Evolutionary conservation across 805 yeast genomes (phyloP).

Genomic region (Sporopachydermia lactativora): DNA sequence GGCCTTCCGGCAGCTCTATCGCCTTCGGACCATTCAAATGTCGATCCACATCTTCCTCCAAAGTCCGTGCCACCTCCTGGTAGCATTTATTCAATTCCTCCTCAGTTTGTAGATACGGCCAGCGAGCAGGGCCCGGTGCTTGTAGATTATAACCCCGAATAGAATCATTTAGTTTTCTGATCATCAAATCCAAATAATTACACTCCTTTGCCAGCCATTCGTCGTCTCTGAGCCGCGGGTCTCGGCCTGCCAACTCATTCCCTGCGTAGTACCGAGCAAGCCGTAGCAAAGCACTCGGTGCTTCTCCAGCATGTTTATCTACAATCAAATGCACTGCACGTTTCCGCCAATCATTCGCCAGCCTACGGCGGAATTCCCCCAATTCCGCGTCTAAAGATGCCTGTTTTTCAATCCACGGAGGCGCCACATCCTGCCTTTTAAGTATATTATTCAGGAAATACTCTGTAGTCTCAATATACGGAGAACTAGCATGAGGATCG

Average conservation of each 20-base stretch:
- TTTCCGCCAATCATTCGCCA: conserved; percentile 27
- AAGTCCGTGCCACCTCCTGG: conserved; percentile 17
- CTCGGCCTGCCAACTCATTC: not conserved
- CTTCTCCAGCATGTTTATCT: conserved; percentile 15
- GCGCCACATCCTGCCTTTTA: conserved; percentile 60
- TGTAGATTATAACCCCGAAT: conserved; percentile 47
- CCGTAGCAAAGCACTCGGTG: conserved; percentile 10
- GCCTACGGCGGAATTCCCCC: conserved; percentile 28
- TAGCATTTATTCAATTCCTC: conserved; percentile 30
- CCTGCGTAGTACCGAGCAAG: conserved; percentile 10
- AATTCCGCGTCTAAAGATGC: conserved; percentile 37
- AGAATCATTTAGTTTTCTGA: conserved; percentile 30
- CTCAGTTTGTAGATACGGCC: conserved; percentile 32
- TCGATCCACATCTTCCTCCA: not conserved
- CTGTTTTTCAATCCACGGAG: conserved; percentile 87
- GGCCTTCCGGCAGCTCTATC: not conserved
- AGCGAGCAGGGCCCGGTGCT: conserved; percentile 48
- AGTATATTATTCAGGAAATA: conserved; percentile 70
- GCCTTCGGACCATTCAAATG: not conserved
- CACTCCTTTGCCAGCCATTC: conserved; percentile 26
- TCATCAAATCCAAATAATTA: conserved; percentile 20
- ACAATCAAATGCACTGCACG: conserved; percentile 18
- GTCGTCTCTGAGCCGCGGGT: conserved; percentile 5
- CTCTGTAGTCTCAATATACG: conserved; percentile 53
- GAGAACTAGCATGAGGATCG: conserved; percentile 28